A percentile compares a stretch with the other conserved stretches of the same genome.
These are phyloP conservation scores for Phytopythium vexans DNA, from an alignment of 352 stramenopile genomes.

Conservation along the genomic window DNA sequence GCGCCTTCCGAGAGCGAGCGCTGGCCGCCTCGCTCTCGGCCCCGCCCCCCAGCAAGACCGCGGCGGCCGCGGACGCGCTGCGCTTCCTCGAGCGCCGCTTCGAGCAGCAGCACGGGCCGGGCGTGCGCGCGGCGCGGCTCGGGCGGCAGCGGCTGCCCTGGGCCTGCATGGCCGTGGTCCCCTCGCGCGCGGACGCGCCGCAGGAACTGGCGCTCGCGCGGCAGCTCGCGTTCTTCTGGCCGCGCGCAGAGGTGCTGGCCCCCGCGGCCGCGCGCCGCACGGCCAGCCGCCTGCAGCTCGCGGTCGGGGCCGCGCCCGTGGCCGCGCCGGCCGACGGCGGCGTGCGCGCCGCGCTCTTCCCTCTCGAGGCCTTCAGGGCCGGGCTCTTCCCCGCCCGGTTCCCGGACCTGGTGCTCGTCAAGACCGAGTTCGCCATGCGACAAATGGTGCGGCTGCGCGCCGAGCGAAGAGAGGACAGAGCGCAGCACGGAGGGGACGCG, in stretches of 20 bases:
- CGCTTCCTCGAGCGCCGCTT: constrained; percentile 60
- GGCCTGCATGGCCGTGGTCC: constrained; percentile 61
- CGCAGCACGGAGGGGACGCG: constrained; percentile 26
- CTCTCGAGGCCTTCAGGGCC: constrained; percentile 27
- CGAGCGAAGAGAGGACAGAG: constrained; percentile 41
- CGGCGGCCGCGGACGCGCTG: constrained; percentile 24
- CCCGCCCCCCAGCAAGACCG: constrained; percentile 10
- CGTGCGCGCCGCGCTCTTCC: constrained; percentile 30
- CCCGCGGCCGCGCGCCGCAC: constrained; percentile 20
- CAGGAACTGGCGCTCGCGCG: constrained; percentile 28
- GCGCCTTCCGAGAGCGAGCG: constrained; percentile 52
- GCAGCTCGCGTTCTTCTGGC: constrained; percentile 54
- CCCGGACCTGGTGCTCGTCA: constrained; percentile 61
- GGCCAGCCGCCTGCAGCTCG: constrained; percentile 42
- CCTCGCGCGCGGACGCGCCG: constrained; percentile 23
- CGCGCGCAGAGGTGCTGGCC: constrained; percentile 45
- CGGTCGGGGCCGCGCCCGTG: constrained; percentile 21
- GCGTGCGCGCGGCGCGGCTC: constrained; percentile 15
- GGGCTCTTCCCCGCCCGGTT: constrained; percentile 40
- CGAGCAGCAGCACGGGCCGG: constrained; percentile 43
- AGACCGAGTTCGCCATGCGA: constrained; percentile 57
- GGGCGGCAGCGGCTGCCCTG: constrained; percentile 37
- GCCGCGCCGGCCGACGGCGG: constrained; percentile 15
- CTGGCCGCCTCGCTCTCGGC: constrained; percentile 33
- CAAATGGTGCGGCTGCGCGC: constrained; percentile 53